Conservation (phyloP, 257 asterid species). For the Solanum lignicaule region DNA sequence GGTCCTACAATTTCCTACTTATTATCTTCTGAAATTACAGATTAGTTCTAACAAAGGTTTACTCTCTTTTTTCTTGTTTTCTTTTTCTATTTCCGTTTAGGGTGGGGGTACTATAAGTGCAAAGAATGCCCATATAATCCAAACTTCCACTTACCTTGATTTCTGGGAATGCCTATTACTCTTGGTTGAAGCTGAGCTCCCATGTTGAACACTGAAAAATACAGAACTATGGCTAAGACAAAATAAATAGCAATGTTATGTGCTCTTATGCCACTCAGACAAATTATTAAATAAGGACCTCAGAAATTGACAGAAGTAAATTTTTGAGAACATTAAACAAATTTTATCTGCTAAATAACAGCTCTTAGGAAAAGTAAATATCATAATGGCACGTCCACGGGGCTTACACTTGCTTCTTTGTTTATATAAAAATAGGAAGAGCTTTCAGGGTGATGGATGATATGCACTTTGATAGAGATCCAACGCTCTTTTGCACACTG, state of each 20-base stretch:
- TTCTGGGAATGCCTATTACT: slow-evolving; percentile 9
- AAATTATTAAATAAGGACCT: neutral
- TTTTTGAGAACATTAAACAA: neutral
- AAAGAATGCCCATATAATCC: neutral
- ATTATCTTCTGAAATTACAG: neutral
- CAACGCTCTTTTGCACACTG: neutral
- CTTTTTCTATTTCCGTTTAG: neutral
- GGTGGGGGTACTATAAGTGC: neutral
- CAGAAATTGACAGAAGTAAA: neutral
- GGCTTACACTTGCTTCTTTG: neutral
- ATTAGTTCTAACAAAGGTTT: neutral
- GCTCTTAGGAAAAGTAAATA: neutral
- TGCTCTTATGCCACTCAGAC: neutral
- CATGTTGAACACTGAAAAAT: slow-evolving; percentile 6
- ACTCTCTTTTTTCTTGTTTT: neutral
- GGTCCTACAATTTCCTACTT: neutral
- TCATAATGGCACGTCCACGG: neutral
- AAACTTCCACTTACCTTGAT: neutral
- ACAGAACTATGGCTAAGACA: neutral
- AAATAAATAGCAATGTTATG: neutral
- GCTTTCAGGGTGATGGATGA: neutral
- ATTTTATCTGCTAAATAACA: neutral
- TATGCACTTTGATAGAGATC: neutral
- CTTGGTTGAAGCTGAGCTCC: slow-evolving; percentile 16
- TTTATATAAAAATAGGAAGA: neutral